Percentiles rank a stretch among this genome's conserved stretches.
phyloP scores from a whole-genome alignment of 441 rosid species.

The Brassica balearica region DNA sequence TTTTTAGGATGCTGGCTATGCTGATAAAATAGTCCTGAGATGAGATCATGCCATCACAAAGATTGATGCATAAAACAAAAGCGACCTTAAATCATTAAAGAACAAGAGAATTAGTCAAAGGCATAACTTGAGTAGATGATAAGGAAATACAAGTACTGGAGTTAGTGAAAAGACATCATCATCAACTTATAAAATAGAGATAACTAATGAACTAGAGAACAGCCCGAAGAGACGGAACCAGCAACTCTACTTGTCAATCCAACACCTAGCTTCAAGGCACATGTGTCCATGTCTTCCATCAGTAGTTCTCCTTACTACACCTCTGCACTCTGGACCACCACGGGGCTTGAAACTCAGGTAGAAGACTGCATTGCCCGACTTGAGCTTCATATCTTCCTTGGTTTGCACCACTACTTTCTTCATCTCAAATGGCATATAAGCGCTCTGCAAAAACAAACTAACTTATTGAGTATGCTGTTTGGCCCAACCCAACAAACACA shows the following conservation, averaged over 20 bases:
- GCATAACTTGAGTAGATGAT: too few relatives aligned
- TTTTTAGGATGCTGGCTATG: background rate
- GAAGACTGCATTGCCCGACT: background rate
- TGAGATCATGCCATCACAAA: background rate
- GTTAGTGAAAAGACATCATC: background rate
- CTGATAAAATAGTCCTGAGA: background rate
- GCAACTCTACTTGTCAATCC: background rate
- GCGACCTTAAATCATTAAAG: background rate
- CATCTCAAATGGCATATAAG: constrained; percentile 3
- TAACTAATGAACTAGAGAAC: background rate
- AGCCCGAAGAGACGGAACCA: background rate
- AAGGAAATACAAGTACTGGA: background rate
- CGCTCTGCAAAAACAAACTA: background rate
- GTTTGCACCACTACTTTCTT: background rate
- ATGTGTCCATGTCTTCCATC: background rate
- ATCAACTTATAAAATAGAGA: background rate
- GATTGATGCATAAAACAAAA: background rate
- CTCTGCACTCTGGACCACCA: background rate
- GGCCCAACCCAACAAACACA: background rate
- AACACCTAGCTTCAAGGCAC: background rate
- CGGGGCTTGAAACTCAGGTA: background rate
- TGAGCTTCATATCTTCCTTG: background rate
- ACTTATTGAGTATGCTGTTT: background rate
- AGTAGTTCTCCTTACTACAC: background rate
- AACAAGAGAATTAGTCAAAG: background rate